These are phyloP conservation scores for Cordia subcordata DNA, from an alignment of 257 asterid genomes.

Conservation along the genomic window DNA sequence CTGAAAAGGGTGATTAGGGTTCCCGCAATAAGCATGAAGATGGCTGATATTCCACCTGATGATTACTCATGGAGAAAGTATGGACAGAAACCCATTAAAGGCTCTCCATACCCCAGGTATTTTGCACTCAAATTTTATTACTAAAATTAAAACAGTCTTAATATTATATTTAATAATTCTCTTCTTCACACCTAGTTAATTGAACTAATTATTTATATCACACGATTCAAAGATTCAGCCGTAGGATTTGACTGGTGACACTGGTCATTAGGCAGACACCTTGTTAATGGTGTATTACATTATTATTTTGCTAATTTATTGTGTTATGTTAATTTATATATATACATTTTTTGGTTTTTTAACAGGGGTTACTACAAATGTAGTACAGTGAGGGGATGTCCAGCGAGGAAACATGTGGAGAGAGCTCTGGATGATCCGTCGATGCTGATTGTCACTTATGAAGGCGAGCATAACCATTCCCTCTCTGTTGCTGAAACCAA, in stretches of 20 bases:
- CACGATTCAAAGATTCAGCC: no score
- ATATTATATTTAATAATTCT: no score
- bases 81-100: constrained; percentile 97
- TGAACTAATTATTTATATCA: no score
- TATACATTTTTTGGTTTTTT: not conserved
- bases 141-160: not conserved
- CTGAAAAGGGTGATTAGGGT: constrained; percentile 66
- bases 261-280: no score
- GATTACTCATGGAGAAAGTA: constrained; percentile 98
- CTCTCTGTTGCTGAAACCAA: constrained; percentile 45
- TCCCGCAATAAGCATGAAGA: constrained; percentile 92
- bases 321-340: not conserved
- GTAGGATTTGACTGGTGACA: no score
- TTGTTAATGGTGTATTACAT: no score
- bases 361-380: constrained; percentile 96
- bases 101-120: constrained; percentile 99
- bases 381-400: constrained; percentile 89
- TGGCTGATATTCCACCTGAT: constrained; percentile 92
- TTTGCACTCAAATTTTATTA: not conserved
- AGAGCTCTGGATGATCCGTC: constrained; percentile 77
- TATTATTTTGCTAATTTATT: not conserved
- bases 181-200: not conserved
- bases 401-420: constrained; percentile 93
- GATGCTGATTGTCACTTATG: constrained; percentile 85
- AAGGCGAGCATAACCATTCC: constrained; percentile 83